These are phyloP conservation scores for Chaetomidium leptoderma DNA, from an alignment of 495 filamentous ascomycete genomes.

Conservation along the genomic window DNA sequence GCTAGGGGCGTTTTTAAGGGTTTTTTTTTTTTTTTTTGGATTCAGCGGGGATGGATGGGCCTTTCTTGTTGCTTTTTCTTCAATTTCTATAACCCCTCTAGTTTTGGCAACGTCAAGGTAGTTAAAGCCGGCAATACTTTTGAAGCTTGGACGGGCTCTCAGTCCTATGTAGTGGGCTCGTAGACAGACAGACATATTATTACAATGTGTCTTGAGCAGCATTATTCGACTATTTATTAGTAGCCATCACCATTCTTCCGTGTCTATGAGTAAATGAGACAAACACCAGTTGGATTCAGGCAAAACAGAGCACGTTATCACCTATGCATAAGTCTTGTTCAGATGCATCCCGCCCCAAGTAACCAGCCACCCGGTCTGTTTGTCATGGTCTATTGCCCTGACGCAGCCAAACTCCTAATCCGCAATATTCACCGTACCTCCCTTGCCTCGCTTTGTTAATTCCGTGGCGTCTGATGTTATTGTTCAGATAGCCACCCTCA, in stretches of 20 bases:
- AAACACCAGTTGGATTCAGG: too few relatives aligned
- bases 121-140: not conserved
- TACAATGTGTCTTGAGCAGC: too few relatives aligned
- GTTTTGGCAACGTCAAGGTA: too few relatives aligned
- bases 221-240: too few relatives aligned
- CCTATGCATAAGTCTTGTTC: not conserved
- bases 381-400: not conserved
- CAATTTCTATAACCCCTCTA: not conserved
- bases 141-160: too few relatives aligned
- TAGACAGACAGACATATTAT: too few relatives aligned
- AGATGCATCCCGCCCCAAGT: not conserved
- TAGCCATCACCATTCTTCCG: too few relatives aligned
- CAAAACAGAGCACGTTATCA: not conserved
- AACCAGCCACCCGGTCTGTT: not conserved
- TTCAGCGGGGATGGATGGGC: constrained; percentile 4
- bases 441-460: not conserved
- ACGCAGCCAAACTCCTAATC: constrained; percentile 5
- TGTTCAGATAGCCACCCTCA: not conserved
- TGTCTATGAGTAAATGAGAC: too few relatives aligned
- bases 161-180: too few relatives aligned
- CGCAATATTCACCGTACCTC: not conserved
- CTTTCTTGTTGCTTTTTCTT: not conserved
- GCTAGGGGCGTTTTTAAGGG: constrained; percentile 8
- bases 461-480: not conserved
- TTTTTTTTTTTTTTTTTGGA: not conserved